A percentile compares a stretch with the other conserved stretches of the same genome.
Evolutionary conservation across 2,329 filamentous ascomycete species (phyloP).

Genomic region (Colletotrichum musae): DNA sequence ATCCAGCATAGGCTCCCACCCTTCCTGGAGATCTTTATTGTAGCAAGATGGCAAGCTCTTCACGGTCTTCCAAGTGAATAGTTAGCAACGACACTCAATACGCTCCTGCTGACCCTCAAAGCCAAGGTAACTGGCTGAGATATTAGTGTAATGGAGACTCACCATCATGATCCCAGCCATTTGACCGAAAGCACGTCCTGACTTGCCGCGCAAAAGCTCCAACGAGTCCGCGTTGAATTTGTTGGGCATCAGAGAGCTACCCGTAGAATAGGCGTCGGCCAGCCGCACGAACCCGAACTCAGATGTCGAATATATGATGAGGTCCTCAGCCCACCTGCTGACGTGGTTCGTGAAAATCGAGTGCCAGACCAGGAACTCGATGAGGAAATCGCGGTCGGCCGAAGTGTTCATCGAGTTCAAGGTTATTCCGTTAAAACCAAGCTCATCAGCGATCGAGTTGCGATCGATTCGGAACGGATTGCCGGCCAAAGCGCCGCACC

Average conservation of each 20-base stretch:
- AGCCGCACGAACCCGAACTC: constrained; percentile 45
- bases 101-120: constrained; percentile 43
- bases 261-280: constrained; percentile 46
- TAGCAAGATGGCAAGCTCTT: constrained; percentile 79
- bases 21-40: constrained; percentile 85
- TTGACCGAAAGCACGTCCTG: constrained; percentile 57
- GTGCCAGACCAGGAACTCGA: constrained; percentile 81
- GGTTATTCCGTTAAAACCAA: constrained; percentile 78
- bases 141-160: constrained; percentile 45
- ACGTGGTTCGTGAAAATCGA: constrained; percentile 79
- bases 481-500: constrained; percentile 45
- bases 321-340: constrained; percentile 79
- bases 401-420: constrained; percentile 81
- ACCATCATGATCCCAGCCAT: constrained; percentile 74
- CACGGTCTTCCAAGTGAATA: constrained; percentile 56
- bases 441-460: constrained; percentile 65
- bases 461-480: constrained; percentile 50
- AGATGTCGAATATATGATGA: constrained; percentile 68
- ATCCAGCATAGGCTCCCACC: constrained; percentile 82
- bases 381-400: constrained; percentile 79
- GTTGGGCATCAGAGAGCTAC: constrained; percentile 44
- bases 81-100: constrained; percentile 49
- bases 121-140: constrained; percentile 42
- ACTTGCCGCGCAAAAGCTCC: constrained; percentile 49
- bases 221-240: constrained; percentile 45